Evolutionary conservation across 1,284 basidiomycete genomes (phyloP), one percentile per base, ranked within the genome.

Genomic region (Baeospora myosura): DNA sequence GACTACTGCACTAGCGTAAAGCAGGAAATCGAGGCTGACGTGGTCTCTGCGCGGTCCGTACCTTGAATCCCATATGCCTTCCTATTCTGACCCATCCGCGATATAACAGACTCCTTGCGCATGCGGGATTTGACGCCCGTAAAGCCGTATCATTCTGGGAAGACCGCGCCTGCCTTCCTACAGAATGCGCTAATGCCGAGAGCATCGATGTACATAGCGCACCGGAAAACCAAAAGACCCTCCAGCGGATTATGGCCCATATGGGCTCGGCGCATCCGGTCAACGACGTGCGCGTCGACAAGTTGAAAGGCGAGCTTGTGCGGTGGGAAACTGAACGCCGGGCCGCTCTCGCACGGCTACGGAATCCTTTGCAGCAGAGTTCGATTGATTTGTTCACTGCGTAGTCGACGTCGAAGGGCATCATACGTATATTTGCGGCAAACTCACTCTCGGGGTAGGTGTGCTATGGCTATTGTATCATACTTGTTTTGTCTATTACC

Each of bases 11-110:
- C 81, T 22, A 86, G 77, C 48, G 67, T 78, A 52, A 72, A 72
- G 32, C 87, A 92, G 57, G 90, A 92, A 60, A 76, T 86, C 26
- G 91, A 94, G 58, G 91, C 91, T 1, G 91, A 94, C 58, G 64
- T 90, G n/a, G 87, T 91, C 16, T 91, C 88, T 8, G 73, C 83
- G 6, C 68, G 87, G 85, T 86, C 42, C 45, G 69, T 37, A 25
- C 26, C 25, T 8, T n/a, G n/a, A n/a, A 42, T 18, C 43, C 26
- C 5, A 32, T 12, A 12, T 31, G 25, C 29, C 41, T 33, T 22
- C n/a, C 28, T 38, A 40, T 38, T 34, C 20, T 47, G 25, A 25
- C 36, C 28, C 32, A 32, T 35, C 24, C 23, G 38, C 41, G n/a
- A 41, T 42, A 29, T 18, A 7, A 20, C 43, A 86, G 88, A 47